Evolutionary conservation across 2,329 filamentous ascomycete genomes (phyloP), one percentile per base, ranked within the genome.

Genomic region (Hypoxylon sp.): DNA sequence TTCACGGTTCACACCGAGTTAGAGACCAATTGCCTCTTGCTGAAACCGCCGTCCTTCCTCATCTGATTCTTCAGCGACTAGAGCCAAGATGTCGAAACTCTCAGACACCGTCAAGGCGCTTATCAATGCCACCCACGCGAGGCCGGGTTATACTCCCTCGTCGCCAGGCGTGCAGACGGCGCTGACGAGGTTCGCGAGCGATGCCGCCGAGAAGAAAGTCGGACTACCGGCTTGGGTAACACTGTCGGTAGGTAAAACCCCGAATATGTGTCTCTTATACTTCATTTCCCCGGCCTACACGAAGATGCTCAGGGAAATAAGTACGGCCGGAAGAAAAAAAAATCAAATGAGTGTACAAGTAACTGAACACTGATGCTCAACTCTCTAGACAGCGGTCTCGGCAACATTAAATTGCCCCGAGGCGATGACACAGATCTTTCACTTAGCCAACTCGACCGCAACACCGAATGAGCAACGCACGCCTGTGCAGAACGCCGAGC

Each of bases 401-500:
- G 92, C 95, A 82, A 96, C 93, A 0, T 89, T 96, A 83, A 96
- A 97, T 82, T 94, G 92, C 1, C 93, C 93, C 23, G 90, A 92
- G 63, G 91, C 92, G 2, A 87, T 95, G 71, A 81, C 87, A 3
- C 80, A 86, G 21, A 85, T 94, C 11, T 90, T 89, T 80, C 75
- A 84, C 60, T 79, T 87, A 32, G 85, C 86, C 10, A 79, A 82
- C 70, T 51, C 64, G 7, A 57, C 66, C 5, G 59, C 66, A 50
- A 62, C 58, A 10, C 67, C 68, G 62, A 57, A 60, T 48, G 63
- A 65, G 68, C 57, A 13, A 60, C 68, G 74, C 57, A 73, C 72
- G 34, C 76, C 80, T 13, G 80, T 86, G 2, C 81, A 84, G 25
- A 83, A 86, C 34, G 91, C 91, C 68, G 91, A 93, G 77, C 83